A percentile compares a stretch with the other conserved stretches of the same genome.
These are phyloP conservation scores for Pseudopyricularia cyperi DNA, from an alignment of 2,329 filamentous ascomycete species.

Conservation along the genomic window DNA sequence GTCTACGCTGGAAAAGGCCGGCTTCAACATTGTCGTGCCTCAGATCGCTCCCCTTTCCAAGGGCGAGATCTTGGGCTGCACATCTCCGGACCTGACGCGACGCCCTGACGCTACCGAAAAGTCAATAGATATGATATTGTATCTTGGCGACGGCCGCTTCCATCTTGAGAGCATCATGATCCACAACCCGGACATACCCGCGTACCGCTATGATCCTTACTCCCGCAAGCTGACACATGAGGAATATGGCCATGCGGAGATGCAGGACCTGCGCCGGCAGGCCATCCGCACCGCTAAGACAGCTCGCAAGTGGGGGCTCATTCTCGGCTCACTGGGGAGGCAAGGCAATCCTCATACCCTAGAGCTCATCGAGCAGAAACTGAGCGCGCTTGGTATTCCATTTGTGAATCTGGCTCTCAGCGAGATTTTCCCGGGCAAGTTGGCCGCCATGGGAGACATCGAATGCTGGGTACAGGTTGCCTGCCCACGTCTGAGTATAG, in stretches of 20 bases:
- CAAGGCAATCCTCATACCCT: conserved; percentile 95
- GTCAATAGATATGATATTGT: conserved; percentile 66
- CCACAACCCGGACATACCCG: conserved; percentile 80
- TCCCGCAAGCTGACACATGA: conserved; percentile 84
- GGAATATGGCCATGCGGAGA: conserved; percentile 81
- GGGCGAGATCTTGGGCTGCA: conserved; percentile 95
- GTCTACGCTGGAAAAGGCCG: conserved; percentile 64
- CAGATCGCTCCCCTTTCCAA: conserved; percentile 89
- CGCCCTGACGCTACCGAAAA: conserved; percentile 28
- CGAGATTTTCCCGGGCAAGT: conserved; percentile 92
- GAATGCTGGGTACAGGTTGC: conserved; percentile 98
- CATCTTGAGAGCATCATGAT: conserved; percentile 99
- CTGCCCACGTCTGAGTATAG: conserved; percentile 91
- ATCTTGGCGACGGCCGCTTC: conserved; percentile 85
- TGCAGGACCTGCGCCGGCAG: conserved; percentile 65
- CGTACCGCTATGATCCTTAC: conserved; percentile 96
- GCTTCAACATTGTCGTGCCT: conserved; percentile 75
- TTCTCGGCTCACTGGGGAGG: conserved; percentile 79
- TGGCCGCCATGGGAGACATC: conserved; percentile 85
- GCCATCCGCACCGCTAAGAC: conserved; percentile 65
- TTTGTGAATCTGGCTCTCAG: conserved; percentile 70
- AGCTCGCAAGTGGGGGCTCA: conserved; percentile 82
- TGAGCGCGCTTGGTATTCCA: conserved; percentile 59
- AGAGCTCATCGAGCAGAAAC: conserved; percentile 66
- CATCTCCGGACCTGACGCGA: conserved; percentile 48